Conservation (phyloP, 352 stramenopile genomes). For the Globisporangium irregulare region DNA sequence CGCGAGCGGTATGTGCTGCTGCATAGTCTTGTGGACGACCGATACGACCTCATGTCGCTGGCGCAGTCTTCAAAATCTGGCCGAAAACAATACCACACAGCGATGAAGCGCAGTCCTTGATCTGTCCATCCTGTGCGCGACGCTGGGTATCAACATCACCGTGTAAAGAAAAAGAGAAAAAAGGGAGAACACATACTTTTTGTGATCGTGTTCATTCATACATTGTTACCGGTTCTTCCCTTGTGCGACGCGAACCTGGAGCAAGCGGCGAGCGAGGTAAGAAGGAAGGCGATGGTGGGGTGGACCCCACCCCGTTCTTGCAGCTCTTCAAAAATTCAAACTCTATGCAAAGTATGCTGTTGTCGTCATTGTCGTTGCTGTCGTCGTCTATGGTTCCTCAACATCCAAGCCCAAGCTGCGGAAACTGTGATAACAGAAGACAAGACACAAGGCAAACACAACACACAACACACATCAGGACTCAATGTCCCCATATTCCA, state of each 20-base stretch:
- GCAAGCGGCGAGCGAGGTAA: neutral
- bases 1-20: constrained; percentile 81
- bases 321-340: constrained; percentile 2
- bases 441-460: neutral
- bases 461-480: neutral
- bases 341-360: constrained; percentile 12
- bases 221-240: neutral
- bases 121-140: neutral
- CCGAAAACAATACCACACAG: constrained; percentile 23
- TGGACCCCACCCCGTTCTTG: neutral
- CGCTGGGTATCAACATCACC: neutral
- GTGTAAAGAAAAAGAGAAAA: constrained; percentile 1
- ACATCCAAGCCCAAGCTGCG: constrained; percentile 66
- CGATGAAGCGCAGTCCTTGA: constrained; percentile 16
- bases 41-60: constrained; percentile 87
- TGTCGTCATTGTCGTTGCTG: neutral
- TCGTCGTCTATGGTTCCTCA: constrained; percentile 34
- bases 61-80: constrained; percentile 38
- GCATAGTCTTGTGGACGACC: constrained; percentile 81
- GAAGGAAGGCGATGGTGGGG: neutral
- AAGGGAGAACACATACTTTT: neutral
- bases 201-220: neutral
- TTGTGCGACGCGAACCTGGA: constrained; percentile 7
- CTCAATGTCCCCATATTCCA: neutral
- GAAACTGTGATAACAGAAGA: constrained; percentile 35